Conservation (phyloP, 1,284 basidiomycete species). For the Cystobasidiaceae sp. region DNA sequence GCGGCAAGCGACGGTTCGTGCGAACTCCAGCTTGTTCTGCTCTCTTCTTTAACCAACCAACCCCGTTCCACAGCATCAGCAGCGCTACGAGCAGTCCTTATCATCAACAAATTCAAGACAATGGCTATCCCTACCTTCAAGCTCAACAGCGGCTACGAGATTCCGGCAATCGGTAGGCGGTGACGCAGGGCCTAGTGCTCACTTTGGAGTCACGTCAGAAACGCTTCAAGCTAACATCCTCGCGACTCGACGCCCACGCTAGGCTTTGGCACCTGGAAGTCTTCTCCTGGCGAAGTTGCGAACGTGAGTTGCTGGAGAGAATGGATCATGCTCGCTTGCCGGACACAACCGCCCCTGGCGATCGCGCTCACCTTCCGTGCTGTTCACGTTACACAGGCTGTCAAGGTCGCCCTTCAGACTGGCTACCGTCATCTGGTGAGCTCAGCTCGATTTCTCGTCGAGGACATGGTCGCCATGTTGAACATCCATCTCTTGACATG, state of each 20-base stretch:
- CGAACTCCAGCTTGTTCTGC: not conserved
- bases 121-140: slow-evolving; percentile 28
- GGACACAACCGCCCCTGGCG: too few species aligned
- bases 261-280: slow-evolving; percentile 66
- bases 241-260: too few species aligned
- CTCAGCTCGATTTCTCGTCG: slow-evolving; percentile 46
- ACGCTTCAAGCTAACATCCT: too few species aligned
- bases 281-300: slow-evolving; percentile 51
- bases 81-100: too few species aligned
- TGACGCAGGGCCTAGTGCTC: too few species aligned
- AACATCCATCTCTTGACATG: slow-evolving; percentile 40
- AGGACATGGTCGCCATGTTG: slow-evolving; percentile 49
- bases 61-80: not conserved
- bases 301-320: slow-evolving; percentile 47
- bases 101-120: too few species aligned
- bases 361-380: too few species aligned
- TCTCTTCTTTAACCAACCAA: too few species aligned
- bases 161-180: slow-evolving; percentile 26
- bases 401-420: slow-evolving; percentile 54
- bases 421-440: slow-evolving; percentile 71
- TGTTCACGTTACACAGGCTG: too few species aligned
- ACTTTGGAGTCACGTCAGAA: too few species aligned
- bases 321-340: not conserved
- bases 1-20: not conserved
- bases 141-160: slow-evolving; percentile 15